A percentile compares a stretch with the other conserved stretches of the same genome.
Conservation (phyloP, 2,329 filamentous ascomycete genomes). For the Zymoseptoria passerinii region DNA sequence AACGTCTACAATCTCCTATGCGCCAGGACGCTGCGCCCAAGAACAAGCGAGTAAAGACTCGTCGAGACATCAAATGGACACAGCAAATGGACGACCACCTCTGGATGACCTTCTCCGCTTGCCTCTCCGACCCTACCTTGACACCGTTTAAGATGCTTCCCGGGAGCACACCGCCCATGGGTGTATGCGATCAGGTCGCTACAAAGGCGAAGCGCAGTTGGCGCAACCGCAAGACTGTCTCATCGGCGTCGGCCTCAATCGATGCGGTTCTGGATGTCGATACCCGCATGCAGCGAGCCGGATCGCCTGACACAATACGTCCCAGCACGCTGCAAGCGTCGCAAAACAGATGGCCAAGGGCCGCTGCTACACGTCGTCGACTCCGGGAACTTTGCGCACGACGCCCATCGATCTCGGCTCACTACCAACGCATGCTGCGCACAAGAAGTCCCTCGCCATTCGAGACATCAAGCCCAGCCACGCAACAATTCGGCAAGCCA, state of each 20-base stretch:
- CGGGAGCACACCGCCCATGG: constrained; percentile 54
- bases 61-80: constrained; percentile 44
- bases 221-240: constrained; percentile 37
- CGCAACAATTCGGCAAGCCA: constrained; percentile 20
- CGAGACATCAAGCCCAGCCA: constrained; percentile 30
- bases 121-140: constrained; percentile 57
- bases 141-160: constrained; percentile 61
- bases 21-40: constrained; percentile 19
- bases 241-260: constrained; percentile 23
- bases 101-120: constrained; percentile 58
- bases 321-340: constrained; percentile 29
- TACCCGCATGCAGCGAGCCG: constrained; percentile 22
- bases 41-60: constrained; percentile 37
- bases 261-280: constrained; percentile 18
- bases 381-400: constrained; percentile 53
- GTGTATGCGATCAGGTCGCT: constrained; percentile 56
- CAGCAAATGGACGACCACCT: constrained; percentile 58
- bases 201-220: constrained; percentile 54
- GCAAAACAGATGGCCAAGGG: constrained; percentile 47
- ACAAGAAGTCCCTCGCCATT: constrained; percentile 54
- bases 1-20: constrained; percentile 18
- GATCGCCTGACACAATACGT: constrained; percentile 38
- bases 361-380: constrained; percentile 50
- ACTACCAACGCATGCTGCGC: constrained; percentile 55
- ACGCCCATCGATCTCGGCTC: constrained; percentile 54